Evolutionary conservation across 2,329 filamentous ascomycete species (phyloP).

Genomic region (Chlorencoelia australis): DNA sequence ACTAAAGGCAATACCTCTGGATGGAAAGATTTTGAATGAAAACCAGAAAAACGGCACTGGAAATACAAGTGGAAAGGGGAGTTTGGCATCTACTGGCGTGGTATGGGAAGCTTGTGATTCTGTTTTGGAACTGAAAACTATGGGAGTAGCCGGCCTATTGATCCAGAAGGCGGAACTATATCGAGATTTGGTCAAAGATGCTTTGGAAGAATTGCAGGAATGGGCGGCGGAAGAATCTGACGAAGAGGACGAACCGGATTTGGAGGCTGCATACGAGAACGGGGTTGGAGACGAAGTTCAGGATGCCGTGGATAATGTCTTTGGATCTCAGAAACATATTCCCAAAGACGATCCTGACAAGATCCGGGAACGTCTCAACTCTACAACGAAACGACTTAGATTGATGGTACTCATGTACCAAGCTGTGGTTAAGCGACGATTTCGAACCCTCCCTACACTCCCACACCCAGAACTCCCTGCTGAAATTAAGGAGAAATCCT

Average conservation of each 20-base stretch:
- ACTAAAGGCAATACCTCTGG: constrained; percentile 46
- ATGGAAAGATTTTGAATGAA: constrained; percentile 43
- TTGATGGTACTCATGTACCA: constrained; percentile 59
- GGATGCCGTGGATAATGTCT: constrained; percentile 57
- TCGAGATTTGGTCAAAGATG: constrained; percentile 67
- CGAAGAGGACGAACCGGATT: constrained; percentile 43
- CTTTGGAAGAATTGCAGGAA: constrained; percentile 75
- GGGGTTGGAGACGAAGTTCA: constrained; percentile 34
- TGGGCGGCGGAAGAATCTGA: constrained; percentile 69
- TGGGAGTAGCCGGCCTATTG: constrained; percentile 62
- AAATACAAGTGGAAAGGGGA: constrained; percentile 35
- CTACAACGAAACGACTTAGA: constrained; percentile 52
- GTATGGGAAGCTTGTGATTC: constrained; percentile 79
- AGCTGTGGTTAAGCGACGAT: constrained; percentile 57
- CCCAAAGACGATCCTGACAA: constrained; percentile 52
- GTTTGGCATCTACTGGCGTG: constrained; percentile 59
- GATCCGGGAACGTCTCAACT: constrained; percentile 56
- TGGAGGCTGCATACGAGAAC: constrained; percentile 42
- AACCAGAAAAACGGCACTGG: constrained; percentile 36
- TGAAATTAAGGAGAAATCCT: constrained; percentile 13
- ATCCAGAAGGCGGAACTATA: constrained; percentile 64
- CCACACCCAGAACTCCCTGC: constrained; percentile 30
- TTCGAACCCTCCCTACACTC: constrained; percentile 46
- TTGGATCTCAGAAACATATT: constrained; percentile 51
- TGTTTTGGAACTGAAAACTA: constrained; percentile 49